Evolutionary conservation across 164 flowering plant genomes (phyloP), one percentile per base, ranked within the genome.

Genomic region (Nelumbo lutea): DNA sequence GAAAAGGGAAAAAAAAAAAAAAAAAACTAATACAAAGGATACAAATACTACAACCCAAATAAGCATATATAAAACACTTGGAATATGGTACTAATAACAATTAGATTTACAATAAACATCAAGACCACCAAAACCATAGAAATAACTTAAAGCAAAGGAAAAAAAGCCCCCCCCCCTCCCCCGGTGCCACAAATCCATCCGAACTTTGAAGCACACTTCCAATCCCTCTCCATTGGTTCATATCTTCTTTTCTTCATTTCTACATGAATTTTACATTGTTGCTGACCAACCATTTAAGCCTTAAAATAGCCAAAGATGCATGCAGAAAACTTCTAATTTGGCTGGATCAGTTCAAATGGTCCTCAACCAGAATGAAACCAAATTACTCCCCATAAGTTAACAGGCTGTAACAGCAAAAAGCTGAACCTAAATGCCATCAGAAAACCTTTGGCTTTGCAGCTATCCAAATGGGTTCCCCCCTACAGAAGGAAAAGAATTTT

Each of bases 401-500:
- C 55, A 44, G 69, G 9, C 40, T 48, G 52, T 48, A 62, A 61
- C 45, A 59, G 65, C 40, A 69, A 63, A 4, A 53, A 64, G 65
- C 68, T 27, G 77, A 65, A 38, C 40, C 61, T 43, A 76, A 41
- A 59, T 68, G 61, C 43, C 62, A 14, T 66, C 46, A 57, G n/a
- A 13, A 53, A 42, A 38, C 15, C 56, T 66, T 55, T 45, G n/a
- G 44, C 58, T 61, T 59, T 59, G 38, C n/a, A n/a, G 43, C 76
- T 74, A 90, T 9, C 88, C 92, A 81, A 87, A 90, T 68, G 96
- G 96, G 70, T 88, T 90, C 47, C 92, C 92, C 62, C 89, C 86
- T 53, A 42, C 51, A 9, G 88, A 75, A 48, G 89, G 58, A 64
- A 72, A 82, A 61, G 82, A 73, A 63, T 75, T 78, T 6, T 79